phyloP scores from a whole-genome alignment of 345 rosid species.

The Aethionema arabicum region DNA sequence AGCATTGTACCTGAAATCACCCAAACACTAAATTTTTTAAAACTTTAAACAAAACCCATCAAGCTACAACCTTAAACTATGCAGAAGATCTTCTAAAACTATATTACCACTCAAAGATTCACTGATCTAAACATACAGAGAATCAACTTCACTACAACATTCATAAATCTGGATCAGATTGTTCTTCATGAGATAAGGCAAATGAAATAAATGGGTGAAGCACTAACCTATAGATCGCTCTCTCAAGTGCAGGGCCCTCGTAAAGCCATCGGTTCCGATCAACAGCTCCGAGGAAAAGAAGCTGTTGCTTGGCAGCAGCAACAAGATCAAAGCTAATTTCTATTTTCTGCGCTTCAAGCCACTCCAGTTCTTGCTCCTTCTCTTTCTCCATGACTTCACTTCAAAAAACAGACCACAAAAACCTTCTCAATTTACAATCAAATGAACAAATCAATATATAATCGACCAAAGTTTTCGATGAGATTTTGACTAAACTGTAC shows the following conservation, averaged over 20 bases:
- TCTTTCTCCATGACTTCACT: slow-evolving; percentile 37
- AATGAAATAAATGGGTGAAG: not conserved
- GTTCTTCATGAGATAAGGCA: not conserved
- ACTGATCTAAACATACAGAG: not conserved
- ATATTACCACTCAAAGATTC: not conserved
- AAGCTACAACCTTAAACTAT: not conserved
- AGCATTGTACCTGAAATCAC: slow-evolving; percentile 71
- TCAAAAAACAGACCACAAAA: not conserved
- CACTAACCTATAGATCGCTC: slow-evolving; percentile 73
- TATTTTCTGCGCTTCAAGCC: slow-evolving; percentile 78
- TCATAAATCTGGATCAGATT: too few relatives aligned
- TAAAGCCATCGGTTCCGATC: slow-evolving; percentile 77
- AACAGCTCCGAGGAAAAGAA: slow-evolving; percentile 65
- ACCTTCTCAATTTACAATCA: not conserved
- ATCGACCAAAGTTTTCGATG: too few relatives aligned
- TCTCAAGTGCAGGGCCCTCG: slow-evolving; percentile 65
- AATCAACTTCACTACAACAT: too few relatives aligned
- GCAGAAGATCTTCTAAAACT: too few relatives aligned
- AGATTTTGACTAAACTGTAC: not conserved
- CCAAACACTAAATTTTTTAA: not conserved
- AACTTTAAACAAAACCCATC: not conserved
- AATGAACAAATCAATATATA: not conserved
- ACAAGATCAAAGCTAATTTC: slow-evolving; percentile 57
- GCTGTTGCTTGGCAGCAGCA: slow-evolving; percentile 73
- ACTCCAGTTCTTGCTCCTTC: slow-evolving; percentile 50